Base-by-base conservation (phyloP, 2,329 filamentous ascomycete species). In the Falciphora oryzae region DNA sequence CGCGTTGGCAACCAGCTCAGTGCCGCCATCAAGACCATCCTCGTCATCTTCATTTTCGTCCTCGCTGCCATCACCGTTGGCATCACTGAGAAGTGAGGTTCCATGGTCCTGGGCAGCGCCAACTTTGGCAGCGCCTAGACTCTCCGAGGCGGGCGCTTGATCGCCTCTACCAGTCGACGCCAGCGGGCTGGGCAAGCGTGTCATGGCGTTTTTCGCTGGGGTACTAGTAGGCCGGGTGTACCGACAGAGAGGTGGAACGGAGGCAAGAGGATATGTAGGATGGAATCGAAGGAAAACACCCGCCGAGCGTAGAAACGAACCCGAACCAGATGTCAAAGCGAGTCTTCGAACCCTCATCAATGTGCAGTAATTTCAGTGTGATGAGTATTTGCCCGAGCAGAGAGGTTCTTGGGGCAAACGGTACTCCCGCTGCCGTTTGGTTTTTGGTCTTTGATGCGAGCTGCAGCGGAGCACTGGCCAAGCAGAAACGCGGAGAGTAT, bases 1-100 rank as follows among this genome's bases (percentile, higher is more conserved):
- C 16, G 68, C 38, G 38, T 76, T 76, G 44, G 72, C 59, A 0
- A 69, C 64, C 62, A 66, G 67, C 65, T 66, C 65, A 56, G 66
- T 70, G 3, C 73, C 70, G 10, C 71, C 71, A 27, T 75, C 73
- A 11, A 66, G 68, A 11, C 72, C 70, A 44, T 68, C 68, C 22
- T 75, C 71, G 22, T 65, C 70, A 56, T 63, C 64, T 3, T 69
- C 60, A 31, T 66, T 56, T 11, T 11, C 28, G 27, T 59, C 32
- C 16, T 16, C 29, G 4, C 29, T 13, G 27, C 11, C 27, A 29
- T 28, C 27, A 29, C 11, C 27, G 22, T 29, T 25, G 29, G 27
- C 57, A 28, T 58, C 27, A 18, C 4, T 3, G 25, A 16, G 8
- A 31, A 16, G 57, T 6, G 57, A n/a, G 13, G 11, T 28, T 18